Percentiles rank a stretch among this genome's conserved stretches.
These are phyloP conservation scores for Kuraishia capsulata DNA, from an alignment of 805 yeast species.

Conservation along the genomic window DNA sequence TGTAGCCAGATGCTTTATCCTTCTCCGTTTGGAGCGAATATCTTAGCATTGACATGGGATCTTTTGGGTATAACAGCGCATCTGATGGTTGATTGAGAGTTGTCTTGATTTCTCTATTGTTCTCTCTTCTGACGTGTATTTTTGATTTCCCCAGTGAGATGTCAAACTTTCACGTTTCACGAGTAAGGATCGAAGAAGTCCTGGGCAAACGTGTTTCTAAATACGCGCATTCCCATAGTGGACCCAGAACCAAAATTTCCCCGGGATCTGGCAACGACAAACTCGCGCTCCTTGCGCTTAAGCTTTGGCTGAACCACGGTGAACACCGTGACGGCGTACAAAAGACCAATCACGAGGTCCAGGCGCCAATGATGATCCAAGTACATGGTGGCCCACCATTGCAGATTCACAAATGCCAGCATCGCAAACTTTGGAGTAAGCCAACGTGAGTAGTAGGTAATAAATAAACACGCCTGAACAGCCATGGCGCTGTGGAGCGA, in stretches of 20 bases:
- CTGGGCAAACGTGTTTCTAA: constrained; percentile 36
- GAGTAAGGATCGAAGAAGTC: constrained; percentile 44
- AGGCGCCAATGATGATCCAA: constrained; percentile 66
- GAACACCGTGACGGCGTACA: constrained; percentile 39
- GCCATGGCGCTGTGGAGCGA: constrained; percentile 65
- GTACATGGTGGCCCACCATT: constrained; percentile 73
- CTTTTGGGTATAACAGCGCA: no score
- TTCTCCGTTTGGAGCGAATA: no score
- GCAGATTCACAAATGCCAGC: constrained; percentile 37
- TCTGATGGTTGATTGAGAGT: no score
- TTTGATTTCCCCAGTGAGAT: background rate
- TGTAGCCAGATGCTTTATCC: no score
- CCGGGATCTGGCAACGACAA: constrained; percentile 26
- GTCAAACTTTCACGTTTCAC: background rate
- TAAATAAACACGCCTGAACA: constrained; percentile 34
- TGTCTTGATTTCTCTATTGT: no score
- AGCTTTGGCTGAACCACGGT: constrained; percentile 26
- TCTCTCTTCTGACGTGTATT: background rate
- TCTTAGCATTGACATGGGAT: no score
- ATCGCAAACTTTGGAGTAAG: constrained; percentile 24
- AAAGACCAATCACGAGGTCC: constrained; percentile 47
- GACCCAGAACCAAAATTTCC: constrained; percentile 30
- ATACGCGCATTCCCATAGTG: constrained; percentile 61
- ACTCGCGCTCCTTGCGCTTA: constrained; percentile 25
- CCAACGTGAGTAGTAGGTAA: constrained; percentile 31